Evolutionary conservation across 768 basidiomycete species (phyloP).

Genomic region (Pleurotus salmoneostramineus): DNA sequence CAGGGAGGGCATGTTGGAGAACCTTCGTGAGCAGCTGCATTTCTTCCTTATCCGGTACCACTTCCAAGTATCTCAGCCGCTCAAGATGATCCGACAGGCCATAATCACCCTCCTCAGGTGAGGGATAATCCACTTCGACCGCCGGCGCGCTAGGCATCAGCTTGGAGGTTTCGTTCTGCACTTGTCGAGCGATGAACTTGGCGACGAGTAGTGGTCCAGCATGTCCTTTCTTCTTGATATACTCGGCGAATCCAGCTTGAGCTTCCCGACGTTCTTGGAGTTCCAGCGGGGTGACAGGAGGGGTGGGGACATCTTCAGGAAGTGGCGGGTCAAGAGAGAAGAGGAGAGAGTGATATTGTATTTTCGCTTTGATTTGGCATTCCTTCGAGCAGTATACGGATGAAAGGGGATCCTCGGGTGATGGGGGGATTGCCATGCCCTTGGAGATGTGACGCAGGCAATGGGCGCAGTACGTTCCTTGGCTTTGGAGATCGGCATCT

Average conservation of each 20-base stretch:
- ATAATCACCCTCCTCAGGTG: constrained; percentile 51
- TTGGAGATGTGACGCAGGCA: constrained; percentile 61
- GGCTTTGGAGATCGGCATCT: constrained; percentile 65
- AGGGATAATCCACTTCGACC: constrained; percentile 36
- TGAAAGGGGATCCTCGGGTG: constrained; percentile 43
- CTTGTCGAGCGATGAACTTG: constrained; percentile 69
- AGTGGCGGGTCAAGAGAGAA: constrained; percentile 66
- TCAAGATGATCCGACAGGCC: constrained; percentile 74
- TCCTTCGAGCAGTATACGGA: constrained; percentile 72
- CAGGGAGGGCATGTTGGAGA: constrained; percentile 59
- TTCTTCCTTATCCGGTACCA: constrained; percentile 46
- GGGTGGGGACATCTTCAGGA: constrained; percentile 37
- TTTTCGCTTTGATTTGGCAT: constrained; percentile 52
- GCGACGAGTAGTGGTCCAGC: constrained; percentile 57
- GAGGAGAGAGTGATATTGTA: constrained; percentile 64
- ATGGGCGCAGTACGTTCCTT: constrained; percentile 68
- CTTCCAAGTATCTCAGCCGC: constrained; percentile 63
- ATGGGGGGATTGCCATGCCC: constrained; percentile 37
- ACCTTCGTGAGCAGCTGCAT: constrained; percentile 47
- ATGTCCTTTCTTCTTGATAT: constrained; percentile 45
- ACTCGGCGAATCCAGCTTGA: constrained; percentile 55
- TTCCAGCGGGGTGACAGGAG: constrained; percentile 22
- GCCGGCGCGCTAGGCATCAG: constrained; percentile 27
- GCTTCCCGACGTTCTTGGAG: constrained; percentile 49
- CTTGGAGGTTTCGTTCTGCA: constrained; percentile 61